Evolutionary conservation across 2,329 filamentous ascomycete species (phyloP).

Genomic region (Colletotrichum limetticola): DNA sequence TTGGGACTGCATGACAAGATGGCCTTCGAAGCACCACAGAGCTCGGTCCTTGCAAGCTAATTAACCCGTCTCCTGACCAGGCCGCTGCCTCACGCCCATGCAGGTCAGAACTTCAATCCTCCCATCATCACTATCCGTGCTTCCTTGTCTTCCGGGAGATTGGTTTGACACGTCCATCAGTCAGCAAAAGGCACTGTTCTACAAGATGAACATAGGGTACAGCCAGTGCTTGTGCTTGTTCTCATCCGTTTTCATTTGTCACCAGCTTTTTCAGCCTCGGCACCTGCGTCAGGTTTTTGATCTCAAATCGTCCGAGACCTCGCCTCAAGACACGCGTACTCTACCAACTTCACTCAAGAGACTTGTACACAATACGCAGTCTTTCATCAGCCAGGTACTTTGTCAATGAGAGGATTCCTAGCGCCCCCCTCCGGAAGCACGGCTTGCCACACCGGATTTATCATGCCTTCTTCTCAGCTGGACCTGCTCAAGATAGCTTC

Average conservation of each 20-base stretch:
- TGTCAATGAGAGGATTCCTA: not conserved
- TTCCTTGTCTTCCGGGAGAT: slow-evolving; percentile 10
- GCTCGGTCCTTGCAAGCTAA: not conserved
- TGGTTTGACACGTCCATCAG: slow-evolving; percentile 14
- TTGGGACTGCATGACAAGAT: not conserved
- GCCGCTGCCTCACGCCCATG: slow-evolving; percentile 31
- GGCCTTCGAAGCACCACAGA: not conserved
- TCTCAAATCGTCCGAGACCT: not conserved
- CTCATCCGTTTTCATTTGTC: not conserved
- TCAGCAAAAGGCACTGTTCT: not conserved
- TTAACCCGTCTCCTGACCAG: slow-evolving; percentile 1
- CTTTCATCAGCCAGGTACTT: not conserved
- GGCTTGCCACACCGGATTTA: not conserved
- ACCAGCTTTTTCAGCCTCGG: slow-evolving; percentile 9
- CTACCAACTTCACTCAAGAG: not conserved
- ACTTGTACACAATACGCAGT: not conserved
- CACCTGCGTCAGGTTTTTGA: slow-evolving; percentile 2
- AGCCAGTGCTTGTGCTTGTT: not conserved
- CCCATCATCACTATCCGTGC: slow-evolving; percentile 19
- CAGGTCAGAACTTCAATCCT: slow-evolving; percentile 27
- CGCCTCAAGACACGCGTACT: slow-evolving; percentile 7
- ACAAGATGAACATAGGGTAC: slow-evolving; percentile 19
- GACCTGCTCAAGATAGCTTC: not conserved
- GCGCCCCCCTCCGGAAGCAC: not conserved
- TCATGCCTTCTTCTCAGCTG: not conserved